Percentiles rank a stretch among this genome's conserved stretches.
Evolutionary conservation across 257 asterid genomes (phyloP).

Genomic region (Agastache rugosa): DNA sequence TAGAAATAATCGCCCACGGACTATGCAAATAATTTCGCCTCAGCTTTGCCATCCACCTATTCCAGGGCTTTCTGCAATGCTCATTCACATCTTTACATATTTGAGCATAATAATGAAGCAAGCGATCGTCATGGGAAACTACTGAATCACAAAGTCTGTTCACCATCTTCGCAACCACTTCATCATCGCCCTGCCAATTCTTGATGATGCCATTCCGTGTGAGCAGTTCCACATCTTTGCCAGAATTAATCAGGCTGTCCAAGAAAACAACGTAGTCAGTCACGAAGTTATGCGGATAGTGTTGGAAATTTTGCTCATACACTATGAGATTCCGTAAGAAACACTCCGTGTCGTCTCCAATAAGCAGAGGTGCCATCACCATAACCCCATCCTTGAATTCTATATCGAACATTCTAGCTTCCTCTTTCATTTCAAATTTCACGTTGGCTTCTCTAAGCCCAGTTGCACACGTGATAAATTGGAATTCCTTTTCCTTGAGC

Average conservation of each 20-base stretch:
- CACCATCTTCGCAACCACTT: neutral
- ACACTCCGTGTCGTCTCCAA: neutral
- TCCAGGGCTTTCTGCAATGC: constrained; percentile 26
- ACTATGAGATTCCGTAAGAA: neutral
- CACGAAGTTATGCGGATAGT: neutral
- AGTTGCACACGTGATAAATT: no score
- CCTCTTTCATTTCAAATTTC: no score
- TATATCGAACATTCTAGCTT: neutral
- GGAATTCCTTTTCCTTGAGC: no score
- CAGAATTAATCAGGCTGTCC: neutral
- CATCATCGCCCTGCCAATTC: neutral
- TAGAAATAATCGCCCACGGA: constrained; percentile 43
- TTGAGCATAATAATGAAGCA: constrained; percentile 8
- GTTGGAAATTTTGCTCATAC: neutral
- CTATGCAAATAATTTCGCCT: constrained; percentile 33
- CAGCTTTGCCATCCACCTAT: constrained; percentile 36
- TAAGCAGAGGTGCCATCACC: neutral
- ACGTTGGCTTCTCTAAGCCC: no score
- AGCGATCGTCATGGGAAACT: neutral
- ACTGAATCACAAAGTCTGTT: constrained; percentile 38
- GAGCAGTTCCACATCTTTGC: neutral
- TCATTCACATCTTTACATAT: neutral
- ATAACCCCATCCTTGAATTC: neutral
- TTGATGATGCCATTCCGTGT: neutral
- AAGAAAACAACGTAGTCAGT: neutral